These are phyloP conservation scores for Talaromyces sp. DNA, from an alignment of 2,329 filamentous ascomycete species.

Conservation along the genomic window DNA sequence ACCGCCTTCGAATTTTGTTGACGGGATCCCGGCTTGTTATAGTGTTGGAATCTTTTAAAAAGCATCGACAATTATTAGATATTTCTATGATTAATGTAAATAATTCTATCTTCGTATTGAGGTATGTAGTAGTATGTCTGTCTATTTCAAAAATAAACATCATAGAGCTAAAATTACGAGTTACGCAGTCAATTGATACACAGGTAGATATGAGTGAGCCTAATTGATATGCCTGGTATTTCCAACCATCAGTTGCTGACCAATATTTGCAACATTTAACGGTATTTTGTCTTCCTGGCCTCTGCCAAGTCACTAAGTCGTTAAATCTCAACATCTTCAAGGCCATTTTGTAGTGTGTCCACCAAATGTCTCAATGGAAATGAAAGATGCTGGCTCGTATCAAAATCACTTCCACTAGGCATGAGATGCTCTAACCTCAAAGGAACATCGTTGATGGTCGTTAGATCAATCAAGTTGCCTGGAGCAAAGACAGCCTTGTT, in stretches of 20 bases:
- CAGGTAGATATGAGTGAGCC: too few relatives aligned
- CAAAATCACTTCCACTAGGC: neutral
- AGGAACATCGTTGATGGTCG: constrained; percentile 1
- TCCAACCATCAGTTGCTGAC: too few relatives aligned
- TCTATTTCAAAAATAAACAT: too few relatives aligned
- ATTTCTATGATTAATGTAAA: neutral
- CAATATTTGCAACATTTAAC: too few relatives aligned
- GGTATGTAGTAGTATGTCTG: too few relatives aligned
- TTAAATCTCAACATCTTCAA: constrained; percentile 2
- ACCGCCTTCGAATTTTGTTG: too few relatives aligned
- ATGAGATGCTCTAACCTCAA: constrained; percentile 5
- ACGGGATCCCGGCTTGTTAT: too few relatives aligned
- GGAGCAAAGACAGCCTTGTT: constrained; percentile 1
- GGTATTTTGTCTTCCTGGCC: neutral
- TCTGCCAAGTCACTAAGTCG: neutral
- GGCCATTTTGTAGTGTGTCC: constrained; percentile 3
- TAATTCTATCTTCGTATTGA: too few relatives aligned
- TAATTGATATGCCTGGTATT: too few relatives aligned
- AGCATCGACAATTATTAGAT: neutral
- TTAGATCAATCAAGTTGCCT: neutral
- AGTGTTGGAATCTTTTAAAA: neutral
- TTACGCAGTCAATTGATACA: too few relatives aligned
- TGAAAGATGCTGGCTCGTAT: neutral
- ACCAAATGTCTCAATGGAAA: constrained; percentile 3
- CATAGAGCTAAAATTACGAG: too few relatives aligned